Conservation (phyloP, 805 yeast species). For the Candida hispaniensis region DNA sequence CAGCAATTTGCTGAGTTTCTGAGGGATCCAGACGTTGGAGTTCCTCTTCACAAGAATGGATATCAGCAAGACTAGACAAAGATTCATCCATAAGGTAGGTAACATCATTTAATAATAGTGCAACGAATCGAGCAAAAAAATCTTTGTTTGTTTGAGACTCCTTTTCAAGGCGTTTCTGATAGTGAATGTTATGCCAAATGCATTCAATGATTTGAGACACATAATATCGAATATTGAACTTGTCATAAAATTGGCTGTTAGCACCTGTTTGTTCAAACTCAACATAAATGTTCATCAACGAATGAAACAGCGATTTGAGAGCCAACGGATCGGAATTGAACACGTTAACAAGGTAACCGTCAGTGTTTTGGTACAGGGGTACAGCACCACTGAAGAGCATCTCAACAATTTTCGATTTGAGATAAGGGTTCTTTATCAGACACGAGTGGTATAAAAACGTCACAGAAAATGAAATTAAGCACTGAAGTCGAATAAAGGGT, state of each 20-base stretch:
- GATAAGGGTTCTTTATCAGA: conserved; percentile 80
- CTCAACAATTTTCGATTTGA: conserved; percentile 77
- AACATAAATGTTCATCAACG: conserved; percentile 81
- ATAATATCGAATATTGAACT: conserved; percentile 81
- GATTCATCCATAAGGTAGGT: conserved; percentile 89
- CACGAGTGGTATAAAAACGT: conserved; percentile 56
- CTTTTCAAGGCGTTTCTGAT: conserved; percentile 54
- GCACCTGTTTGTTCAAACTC: conserved; percentile 95
- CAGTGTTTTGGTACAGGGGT: conserved; percentile 33
- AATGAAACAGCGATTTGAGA: conserved; percentile 57
- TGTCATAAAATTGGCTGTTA: conserved; percentile 89
- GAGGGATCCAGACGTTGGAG: conserved; percentile 31
- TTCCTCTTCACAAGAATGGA: conserved; percentile 47
- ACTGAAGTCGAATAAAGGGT: conserved; percentile 43
- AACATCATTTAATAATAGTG: conserved; percentile 88
- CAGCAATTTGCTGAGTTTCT: conserved; percentile 34
- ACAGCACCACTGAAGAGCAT: conserved; percentile 57
- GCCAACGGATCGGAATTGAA: conserved; percentile 57
- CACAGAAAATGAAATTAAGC: conserved; percentile 60
- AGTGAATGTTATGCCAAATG: conserved; percentile 65
- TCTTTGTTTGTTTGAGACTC: conserved; percentile 63
- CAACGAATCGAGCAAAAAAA: conserved; percentile 85
- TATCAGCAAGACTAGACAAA: conserved; percentile 61
- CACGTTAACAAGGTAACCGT: conserved; percentile 60
- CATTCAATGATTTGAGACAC: conserved; percentile 74